Evolutionary conservation across 768 basidiomycete genomes (phyloP), one percentile per base, ranked within the genome.

Genomic region (Rhizopogon vinicolor): DNA sequence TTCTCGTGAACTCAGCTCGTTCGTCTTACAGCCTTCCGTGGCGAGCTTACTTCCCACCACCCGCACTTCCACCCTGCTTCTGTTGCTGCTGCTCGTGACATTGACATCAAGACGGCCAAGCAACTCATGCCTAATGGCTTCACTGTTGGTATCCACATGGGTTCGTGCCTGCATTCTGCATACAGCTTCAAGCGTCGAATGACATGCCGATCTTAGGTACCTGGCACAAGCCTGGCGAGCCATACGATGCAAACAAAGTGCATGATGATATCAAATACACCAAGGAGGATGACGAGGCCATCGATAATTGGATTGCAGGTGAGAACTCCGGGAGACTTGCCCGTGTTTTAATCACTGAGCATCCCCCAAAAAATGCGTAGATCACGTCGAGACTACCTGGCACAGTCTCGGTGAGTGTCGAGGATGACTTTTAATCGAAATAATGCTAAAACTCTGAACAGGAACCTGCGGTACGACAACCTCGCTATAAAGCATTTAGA

Each of bases 341-440:
- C 5, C n/a, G 25, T 16, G 25, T 29, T 25, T 14, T n/a, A 16
- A 35, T 37, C 13, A 22, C 55, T 58, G 37, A 59, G 41, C 6
- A 33, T 25, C 44, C 18, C 39, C 29, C 7, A 33, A 31, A 45
- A 31, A 45, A n/a, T 19, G 45, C 19, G 19, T 41, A 52, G 74
- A 85, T 67, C 84, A 87, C 66, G 86, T 88, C 62, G 86, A 87
- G 75, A 87, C 86, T 9, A 87, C 85, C 54, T 87, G 86, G 86
- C 86, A 88, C 75, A 84, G 81, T 66, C 74, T 87, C 50, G 84
- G 82, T 66, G 18, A 48, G 45, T 33, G 28, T 33, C 4, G 67
- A 63, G 66, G 67, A 52, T 52, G 29, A 16, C 56, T 18, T 19
- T 40, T 44, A 22, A 14, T 19, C 31, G 45, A 33, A 42, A 14